Evolutionary conservation across 106 monocot species (phyloP).

Genomic region (Iris macrosiphon): DNA sequence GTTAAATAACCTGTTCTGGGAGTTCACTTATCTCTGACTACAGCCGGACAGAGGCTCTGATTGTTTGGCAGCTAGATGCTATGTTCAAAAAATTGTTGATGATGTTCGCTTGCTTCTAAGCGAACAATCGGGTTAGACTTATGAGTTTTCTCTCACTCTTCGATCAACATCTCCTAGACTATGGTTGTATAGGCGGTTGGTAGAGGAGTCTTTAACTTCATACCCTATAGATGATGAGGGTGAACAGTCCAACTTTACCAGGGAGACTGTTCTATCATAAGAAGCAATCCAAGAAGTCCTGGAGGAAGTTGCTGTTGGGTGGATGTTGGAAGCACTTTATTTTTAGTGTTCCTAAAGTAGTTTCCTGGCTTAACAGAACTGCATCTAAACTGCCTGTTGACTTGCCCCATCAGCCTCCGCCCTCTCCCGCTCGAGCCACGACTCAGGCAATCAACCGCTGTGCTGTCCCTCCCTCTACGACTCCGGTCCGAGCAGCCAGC

Average conservation of each 20-base stretch:
- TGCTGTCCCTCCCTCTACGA: too few relatives aligned
- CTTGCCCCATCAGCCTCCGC: too few relatives aligned
- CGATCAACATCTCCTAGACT: slow-evolving; percentile 73
- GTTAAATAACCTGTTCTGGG: slow-evolving; percentile 72
- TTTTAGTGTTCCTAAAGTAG: slow-evolving; percentile 54
- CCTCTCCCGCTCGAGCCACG: too few relatives aligned
- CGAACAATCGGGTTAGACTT: slow-evolving; percentile 52
- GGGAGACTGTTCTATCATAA: slow-evolving; percentile 1
- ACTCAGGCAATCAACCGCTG: too few relatives aligned
- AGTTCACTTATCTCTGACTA: slow-evolving; percentile 67
- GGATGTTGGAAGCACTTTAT: slow-evolving; percentile 56
- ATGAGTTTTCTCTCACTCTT: slow-evolving; percentile 74
- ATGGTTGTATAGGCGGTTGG: slow-evolving; percentile 74
- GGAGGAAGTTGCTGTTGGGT: slow-evolving; percentile 80
- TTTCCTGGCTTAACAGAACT: slow-evolving; percentile 42
- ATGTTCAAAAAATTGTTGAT: slow-evolving; percentile 46
- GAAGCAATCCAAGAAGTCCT: slow-evolving; percentile 8
- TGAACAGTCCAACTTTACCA: neutral
- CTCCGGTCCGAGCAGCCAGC: too few relatives aligned
- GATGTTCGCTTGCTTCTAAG: slow-evolving; percentile 57
- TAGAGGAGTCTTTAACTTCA: slow-evolving; percentile 66
- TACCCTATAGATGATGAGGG: slow-evolving; percentile 20
- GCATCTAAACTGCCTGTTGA: slow-evolving; percentile 11
- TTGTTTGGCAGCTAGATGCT: slow-evolving; percentile 60
- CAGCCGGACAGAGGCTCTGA: slow-evolving; percentile 41